phyloP scores from a whole-genome alignment of 768 basidiomycete species.

The Pleurotus ostreatus region DNA sequence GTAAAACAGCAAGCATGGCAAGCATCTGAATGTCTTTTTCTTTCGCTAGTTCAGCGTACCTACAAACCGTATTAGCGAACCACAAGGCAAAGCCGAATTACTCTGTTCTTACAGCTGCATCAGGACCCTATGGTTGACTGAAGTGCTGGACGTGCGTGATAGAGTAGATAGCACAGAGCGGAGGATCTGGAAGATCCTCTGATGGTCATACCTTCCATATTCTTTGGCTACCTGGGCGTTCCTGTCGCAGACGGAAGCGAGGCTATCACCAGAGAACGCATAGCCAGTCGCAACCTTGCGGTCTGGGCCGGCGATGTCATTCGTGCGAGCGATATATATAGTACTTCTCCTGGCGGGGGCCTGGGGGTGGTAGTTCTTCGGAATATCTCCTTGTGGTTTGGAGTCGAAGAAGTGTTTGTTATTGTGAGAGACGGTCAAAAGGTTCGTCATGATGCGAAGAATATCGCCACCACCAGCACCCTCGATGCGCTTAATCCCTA shows the following conservation, averaged over 20 bases:
- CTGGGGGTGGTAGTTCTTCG: slow-evolving; percentile 37
- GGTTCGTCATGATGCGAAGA: slow-evolving; percentile 73
- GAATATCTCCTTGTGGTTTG: slow-evolving; percentile 34
- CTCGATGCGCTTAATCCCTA: slow-evolving; percentile 39
- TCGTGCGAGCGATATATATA: slow-evolving; percentile 52
- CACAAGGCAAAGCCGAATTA: not conserved
- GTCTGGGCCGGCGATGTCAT: slow-evolving; percentile 48
- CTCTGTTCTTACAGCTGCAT: slow-evolving; percentile 45
- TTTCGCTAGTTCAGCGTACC: slow-evolving; percentile 36
- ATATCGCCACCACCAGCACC: slow-evolving; percentile 47
- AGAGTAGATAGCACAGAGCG: slow-evolving; percentile 39
- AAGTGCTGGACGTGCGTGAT: slow-evolving; percentile 15
- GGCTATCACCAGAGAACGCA: slow-evolving; percentile 38
- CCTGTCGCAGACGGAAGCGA: slow-evolving; percentile 47
- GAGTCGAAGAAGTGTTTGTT: slow-evolving; percentile 30
- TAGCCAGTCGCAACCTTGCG: slow-evolving; percentile 62
- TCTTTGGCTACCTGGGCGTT: slow-evolving; percentile 60
- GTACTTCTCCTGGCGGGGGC: slow-evolving; percentile 48
- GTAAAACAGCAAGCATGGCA: slow-evolving; percentile 68
- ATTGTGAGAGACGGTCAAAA: slow-evolving; percentile 57
- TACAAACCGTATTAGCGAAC: slow-evolving; percentile 14
- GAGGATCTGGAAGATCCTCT: slow-evolving; percentile 60
- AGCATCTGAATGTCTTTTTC: slow-evolving; percentile 77
- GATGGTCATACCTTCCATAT: slow-evolving; percentile 65
- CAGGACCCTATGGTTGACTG: slow-evolving; percentile 35